Conservation (phyloP, 176 grass and related monocot species). For the Zoysia japonica region DNA sequence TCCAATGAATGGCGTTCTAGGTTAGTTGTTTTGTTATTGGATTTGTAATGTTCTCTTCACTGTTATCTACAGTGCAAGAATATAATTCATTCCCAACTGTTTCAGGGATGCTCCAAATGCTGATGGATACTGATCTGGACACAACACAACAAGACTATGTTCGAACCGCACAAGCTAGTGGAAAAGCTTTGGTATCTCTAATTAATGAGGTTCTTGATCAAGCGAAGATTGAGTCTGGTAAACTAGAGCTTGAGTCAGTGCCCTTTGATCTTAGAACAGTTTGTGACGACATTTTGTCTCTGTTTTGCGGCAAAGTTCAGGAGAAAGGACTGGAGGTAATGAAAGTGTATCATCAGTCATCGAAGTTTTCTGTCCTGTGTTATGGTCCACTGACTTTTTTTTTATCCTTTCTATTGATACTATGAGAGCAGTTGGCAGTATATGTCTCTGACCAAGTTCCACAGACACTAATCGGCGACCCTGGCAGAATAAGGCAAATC, state of each 20-base stretch:
- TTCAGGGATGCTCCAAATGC: conserved; percentile 98
- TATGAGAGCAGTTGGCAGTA: conserved; percentile 64
- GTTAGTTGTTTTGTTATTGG: conserved; percentile 40
- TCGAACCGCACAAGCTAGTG: conserved; percentile 93
- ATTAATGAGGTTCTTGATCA: conserved; percentile 99
- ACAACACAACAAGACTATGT: conserved; percentile 95
- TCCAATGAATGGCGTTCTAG: conserved; percentile 99
- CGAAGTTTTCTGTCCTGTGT: conserved; percentile 30
- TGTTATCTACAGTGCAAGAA: neutral
- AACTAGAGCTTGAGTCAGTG: conserved; percentile 87
- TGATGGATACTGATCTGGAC: conserved; percentile 97
- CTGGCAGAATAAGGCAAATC: conserved; percentile 88
- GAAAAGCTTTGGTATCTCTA: conserved; percentile 91
- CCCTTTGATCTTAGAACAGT: conserved; percentile 79
- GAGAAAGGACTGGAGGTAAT: conserved; percentile 97
- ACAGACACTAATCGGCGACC: conserved; percentile 80
- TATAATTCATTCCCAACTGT: conserved; percentile 19
- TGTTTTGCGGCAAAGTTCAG: conserved; percentile 94
- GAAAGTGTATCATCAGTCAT: conserved; percentile 5
- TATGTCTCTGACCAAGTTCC: conserved; percentile 96
- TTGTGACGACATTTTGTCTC: conserved; percentile 92
- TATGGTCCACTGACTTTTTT: conserved; percentile 33
- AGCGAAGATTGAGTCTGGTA: conserved; percentile 97
- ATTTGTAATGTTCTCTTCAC: neutral
- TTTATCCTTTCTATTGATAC: neutral